Evolutionary conservation across 257 asterid species (phyloP).

Genomic region (Solanum megistacrolobum): DNA sequence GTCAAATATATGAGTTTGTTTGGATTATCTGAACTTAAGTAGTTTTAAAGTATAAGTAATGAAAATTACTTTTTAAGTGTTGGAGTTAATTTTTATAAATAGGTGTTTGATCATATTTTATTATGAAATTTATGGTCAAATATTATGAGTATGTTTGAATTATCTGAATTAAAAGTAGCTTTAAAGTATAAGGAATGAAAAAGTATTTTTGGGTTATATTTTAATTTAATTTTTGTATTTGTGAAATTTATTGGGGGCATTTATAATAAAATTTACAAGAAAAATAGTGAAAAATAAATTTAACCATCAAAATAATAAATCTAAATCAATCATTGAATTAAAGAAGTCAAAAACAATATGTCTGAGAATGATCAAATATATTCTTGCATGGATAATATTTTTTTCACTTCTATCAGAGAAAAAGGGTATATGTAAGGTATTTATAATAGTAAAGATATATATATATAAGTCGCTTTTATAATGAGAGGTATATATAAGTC

Average conservation of each 20-base stretch:
- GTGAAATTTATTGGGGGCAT: no score
- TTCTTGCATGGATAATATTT: no score
- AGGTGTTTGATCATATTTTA: not conserved
- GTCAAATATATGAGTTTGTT: not conserved
- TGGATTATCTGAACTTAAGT: not conserved
- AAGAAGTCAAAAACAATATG: not conserved
- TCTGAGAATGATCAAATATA: not conserved
- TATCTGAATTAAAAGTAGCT: not conserved
- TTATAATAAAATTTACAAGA: no score
- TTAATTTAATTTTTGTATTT: no score
- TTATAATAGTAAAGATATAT: no score
- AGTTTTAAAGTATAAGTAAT: not conserved
- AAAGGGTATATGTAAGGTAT: not conserved
- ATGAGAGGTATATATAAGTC: not conserved
- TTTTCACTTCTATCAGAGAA: not conserved
- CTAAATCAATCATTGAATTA: no score
- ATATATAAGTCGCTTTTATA: no score
- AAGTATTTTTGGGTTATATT: no score
- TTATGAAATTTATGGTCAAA: not conserved
- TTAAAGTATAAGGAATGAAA: not conserved
- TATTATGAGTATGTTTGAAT: not conserved
- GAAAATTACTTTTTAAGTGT: no score
- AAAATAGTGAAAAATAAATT: no score
- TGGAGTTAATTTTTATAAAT: not conserved
- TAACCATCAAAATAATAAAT: no score